A percentile compares a stretch with the other conserved stretches of the same genome.
These are phyloP conservation scores for Lachnellula subtilissima DNA, from an alignment of 2,329 filamentous ascomycete species.

Conservation along the genomic window DNA sequence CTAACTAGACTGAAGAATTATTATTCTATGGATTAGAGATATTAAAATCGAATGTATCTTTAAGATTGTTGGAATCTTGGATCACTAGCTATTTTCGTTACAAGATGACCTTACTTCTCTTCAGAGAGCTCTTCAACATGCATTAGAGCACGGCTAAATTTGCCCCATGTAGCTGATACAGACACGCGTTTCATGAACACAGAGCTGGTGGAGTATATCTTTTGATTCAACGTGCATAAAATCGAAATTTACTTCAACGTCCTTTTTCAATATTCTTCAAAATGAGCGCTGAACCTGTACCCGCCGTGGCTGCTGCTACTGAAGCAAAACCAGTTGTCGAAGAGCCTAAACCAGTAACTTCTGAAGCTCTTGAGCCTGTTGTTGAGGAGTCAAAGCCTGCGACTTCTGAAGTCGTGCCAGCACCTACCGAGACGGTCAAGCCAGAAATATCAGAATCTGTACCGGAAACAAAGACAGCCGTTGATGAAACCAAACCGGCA, in stretches of 20 bases:
- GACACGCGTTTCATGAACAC: neutral
- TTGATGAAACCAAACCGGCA: slow-evolving; percentile 5
- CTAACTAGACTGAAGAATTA: too few species aligned
- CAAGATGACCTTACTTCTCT: too few species aligned
- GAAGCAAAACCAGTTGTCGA: slow-evolving; percentile 4
- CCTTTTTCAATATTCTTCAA: neutral
- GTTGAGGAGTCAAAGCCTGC: slow-evolving; percentile 1
- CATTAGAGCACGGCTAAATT: neutral
- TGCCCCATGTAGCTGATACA: neutral
- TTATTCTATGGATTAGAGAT: too few species aligned
- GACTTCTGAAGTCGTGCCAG: neutral
- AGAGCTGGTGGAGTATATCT: too few species aligned
- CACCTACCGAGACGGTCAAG: neutral
- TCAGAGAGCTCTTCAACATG: too few species aligned
- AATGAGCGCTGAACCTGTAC: slow-evolving; percentile 20
- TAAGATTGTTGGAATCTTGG: too few species aligned
- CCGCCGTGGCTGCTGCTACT: slow-evolving; percentile 12
- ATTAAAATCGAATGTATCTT: too few species aligned
- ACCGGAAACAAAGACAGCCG: neutral
- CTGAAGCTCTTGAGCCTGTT: neutral
- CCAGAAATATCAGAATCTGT: neutral
- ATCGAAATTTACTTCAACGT: neutral
- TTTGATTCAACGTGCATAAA: neutral
- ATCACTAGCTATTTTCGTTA: too few species aligned
- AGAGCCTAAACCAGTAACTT: neutral